Evolutionary conservation across 345 rosid species (phyloP).

Genomic region (Moricandia moricandioides): DNA sequence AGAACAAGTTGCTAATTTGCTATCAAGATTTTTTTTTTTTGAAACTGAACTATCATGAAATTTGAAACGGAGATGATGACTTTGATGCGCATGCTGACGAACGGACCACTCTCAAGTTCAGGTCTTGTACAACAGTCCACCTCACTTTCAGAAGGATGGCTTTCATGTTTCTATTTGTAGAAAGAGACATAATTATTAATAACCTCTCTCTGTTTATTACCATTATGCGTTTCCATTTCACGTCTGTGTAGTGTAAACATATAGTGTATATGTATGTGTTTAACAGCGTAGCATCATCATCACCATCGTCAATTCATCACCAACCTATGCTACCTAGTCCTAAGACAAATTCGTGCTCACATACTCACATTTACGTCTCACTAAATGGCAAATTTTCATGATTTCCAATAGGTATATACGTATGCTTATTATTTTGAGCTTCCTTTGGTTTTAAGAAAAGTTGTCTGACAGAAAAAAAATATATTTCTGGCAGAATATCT

Average conservation of each 20-base stretch:
- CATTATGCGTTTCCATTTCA: constrained; percentile 23
- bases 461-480: not conserved
- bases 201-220: constrained; percentile 20
- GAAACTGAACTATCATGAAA: too few relatives aligned
- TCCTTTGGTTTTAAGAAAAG: not conserved
- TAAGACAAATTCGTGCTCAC: constrained; percentile 19
- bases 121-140: constrained; percentile 33
- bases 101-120: constrained; percentile 27
- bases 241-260: not conserved
- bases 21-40: not conserved
- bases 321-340: constrained; percentile 30
- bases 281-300: constrained; percentile 20
- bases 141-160: constrained; percentile 33
- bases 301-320: constrained; percentile 34
- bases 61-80: constrained; percentile 12
- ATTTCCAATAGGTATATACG: constrained; percentile 15
- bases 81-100: constrained; percentile 34
- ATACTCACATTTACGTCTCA: constrained; percentile 18
- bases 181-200: constrained; percentile 31
- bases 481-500: not conserved
- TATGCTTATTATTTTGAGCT: constrained; percentile 4
- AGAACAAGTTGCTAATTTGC: constrained; percentile 16
- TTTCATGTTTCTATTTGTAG: constrained; percentile 31
- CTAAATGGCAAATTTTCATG: constrained; percentile 30
- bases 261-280: constrained; percentile 3